A percentile compares a stretch with the other conserved stretches of the same genome.
Conservation (phyloP, 371 early-diverging fungal species). For the Amoeboaphelidium protococcarum region DNA sequence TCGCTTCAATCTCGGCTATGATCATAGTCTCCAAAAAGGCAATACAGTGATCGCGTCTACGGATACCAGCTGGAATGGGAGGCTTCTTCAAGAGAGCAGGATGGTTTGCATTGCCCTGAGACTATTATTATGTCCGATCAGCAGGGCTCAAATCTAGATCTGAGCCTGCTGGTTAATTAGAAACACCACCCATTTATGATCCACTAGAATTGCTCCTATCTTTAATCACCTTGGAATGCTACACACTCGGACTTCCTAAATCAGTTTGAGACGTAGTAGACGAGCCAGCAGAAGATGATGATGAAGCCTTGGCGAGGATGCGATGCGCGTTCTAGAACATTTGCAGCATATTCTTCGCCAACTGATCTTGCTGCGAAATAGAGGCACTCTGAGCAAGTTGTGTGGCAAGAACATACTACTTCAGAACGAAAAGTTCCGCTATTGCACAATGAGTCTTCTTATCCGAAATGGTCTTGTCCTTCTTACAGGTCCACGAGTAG, state of each 20-base stretch:
- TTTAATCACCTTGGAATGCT: too few relatives aligned
- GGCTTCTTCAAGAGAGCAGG: too few relatives aligned
- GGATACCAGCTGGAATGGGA: background rate
- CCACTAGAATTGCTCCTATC: background rate
- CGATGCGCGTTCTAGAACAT: background rate
- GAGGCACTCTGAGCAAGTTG: background rate
- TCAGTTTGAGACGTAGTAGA: too few relatives aligned
- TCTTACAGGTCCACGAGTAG: background rate
- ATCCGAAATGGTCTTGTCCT: background rate
- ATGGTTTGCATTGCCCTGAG: too few relatives aligned
- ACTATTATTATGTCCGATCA: too few relatives aligned
- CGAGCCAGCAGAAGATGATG: too few relatives aligned
- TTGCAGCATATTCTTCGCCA: background rate
- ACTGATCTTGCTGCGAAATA: background rate
- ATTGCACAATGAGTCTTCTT: background rate
- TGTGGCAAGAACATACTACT: background rate
- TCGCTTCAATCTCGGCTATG: background rate
- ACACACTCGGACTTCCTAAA: too few relatives aligned
- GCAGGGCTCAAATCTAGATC: too few relatives aligned
- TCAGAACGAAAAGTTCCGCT: background rate
- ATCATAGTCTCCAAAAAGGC: background rate
- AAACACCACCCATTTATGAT: background rate
- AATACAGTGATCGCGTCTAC: background rate
- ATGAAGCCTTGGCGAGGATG: too few relatives aligned
- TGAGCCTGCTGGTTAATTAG: too few relatives aligned